Percentiles rank a stretch among this genome's conserved stretches.
Conservation (phyloP, 306 rosid genomes). For the Nissolia schottii region DNA sequence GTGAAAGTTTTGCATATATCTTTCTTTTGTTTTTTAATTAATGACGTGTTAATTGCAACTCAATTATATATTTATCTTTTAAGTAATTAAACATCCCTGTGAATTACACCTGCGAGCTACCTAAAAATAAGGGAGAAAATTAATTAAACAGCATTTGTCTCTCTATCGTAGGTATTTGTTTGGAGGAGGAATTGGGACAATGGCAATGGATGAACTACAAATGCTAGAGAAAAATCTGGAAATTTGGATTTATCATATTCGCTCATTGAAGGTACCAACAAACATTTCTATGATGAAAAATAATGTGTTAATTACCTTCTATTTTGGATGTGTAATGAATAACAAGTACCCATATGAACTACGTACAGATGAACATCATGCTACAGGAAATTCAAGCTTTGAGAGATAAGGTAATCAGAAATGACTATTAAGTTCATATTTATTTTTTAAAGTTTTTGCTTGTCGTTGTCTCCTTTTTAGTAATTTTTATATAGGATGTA, state of each 20-base stretch:
- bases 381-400: constrained; percentile 68
- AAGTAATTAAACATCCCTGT: neutral
- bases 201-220: constrained; percentile 63
- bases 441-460: neutral
- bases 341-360: neutral
- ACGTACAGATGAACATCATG: constrained; percentile 80
- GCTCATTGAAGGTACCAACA: constrained; percentile 65
- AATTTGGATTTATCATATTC: constrained; percentile 73
- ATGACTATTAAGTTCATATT: neutral
- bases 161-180: constrained; percentile 48
- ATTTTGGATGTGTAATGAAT: neutral
- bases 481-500: neutral
- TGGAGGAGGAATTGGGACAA: constrained; percentile 64
- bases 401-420: constrained; percentile 59
- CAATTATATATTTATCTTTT: neutral
- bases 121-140: neutral
- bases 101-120: neutral
- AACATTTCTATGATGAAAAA: neutral
- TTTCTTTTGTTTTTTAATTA: no score
- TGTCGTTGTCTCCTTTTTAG: neutral
- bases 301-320: neutral
- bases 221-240: constrained; percentile 83
- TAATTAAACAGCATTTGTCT: neutral
- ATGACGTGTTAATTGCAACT: neutral
- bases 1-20: no score